phyloP scores from a whole-genome alignment of 495 filamentous ascomycete genomes.

The Talaromyces proteolyticus region DNA sequence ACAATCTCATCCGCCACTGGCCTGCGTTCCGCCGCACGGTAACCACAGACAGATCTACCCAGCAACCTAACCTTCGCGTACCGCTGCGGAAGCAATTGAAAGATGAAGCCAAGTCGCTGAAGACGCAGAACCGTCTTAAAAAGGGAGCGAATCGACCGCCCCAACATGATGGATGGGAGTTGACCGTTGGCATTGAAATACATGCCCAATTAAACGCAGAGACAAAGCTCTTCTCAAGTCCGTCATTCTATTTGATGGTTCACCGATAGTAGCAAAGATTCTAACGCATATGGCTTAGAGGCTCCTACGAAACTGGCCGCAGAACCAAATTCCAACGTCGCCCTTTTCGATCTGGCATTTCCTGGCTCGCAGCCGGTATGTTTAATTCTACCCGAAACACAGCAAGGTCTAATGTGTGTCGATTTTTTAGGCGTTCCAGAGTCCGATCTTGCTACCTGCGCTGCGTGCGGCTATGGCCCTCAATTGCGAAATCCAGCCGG shows the following conservation, averaged over 20 bases:
- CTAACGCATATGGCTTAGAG: no score
- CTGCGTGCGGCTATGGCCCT: slow-evolving; percentile 83
- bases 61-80: slow-evolving; percentile 11
- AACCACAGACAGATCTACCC: slow-evolving; percentile 11
- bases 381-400: slow-evolving; percentile 3
- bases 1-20: slow-evolving; percentile 8
- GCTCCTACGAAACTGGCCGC: slow-evolving; percentile 66
- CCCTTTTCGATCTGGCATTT: slow-evolving; percentile 82
- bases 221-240: slow-evolving; percentile 75
- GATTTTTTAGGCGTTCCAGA: slow-evolving; percentile 58
- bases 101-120: slow-evolving; percentile 55
- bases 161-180: slow-evolving; percentile 57
- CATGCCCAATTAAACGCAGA: slow-evolving; percentile 91
- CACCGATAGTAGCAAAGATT: neutral
- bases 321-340: slow-evolving; percentile 75
- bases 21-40: slow-evolving; percentile 11
- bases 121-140: slow-evolving; percentile 26
- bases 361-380: slow-evolving; percentile 77
- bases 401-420: neutral
- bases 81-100: slow-evolving; percentile 73
- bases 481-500: slow-evolving; percentile 66
- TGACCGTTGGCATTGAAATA: slow-evolving; percentile 94
- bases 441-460: slow-evolving; percentile 77
- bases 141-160: slow-evolving; percentile 32
- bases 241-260: slow-evolving; percentile 15